Percentiles rank a stretch among this genome's conserved stretches.
Conservation (phyloP, 208 protist genomes). For the Leishmania lainsoni region DNA sequence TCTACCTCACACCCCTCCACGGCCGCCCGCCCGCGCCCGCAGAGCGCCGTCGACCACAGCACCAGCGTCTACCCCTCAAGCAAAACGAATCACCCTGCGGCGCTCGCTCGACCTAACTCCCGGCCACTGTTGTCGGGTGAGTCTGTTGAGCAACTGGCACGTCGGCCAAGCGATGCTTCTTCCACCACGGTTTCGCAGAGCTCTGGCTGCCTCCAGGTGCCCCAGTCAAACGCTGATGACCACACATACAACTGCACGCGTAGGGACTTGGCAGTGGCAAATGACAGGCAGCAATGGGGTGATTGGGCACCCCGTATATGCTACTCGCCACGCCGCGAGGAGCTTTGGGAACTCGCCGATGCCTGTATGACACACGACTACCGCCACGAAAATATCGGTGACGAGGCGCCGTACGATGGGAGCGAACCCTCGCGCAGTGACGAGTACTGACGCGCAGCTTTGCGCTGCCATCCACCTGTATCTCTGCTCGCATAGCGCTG, state of each 20-base stretch:
- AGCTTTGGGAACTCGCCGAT: slow-evolving; percentile 54
- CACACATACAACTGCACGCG: slow-evolving; percentile 2
- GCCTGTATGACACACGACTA: slow-evolving; percentile 48
- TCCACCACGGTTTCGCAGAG: not conserved
- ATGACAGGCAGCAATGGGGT: slow-evolving; percentile 20
- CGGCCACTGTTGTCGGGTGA: not conserved
- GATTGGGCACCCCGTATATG: slow-evolving; percentile 31
- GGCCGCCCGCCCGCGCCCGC: not conserved
- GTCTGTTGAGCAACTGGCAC: too few species aligned
- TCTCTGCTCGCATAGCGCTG: not conserved
- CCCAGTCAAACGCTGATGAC: not conserved
- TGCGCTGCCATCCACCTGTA: not conserved
- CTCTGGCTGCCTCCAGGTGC: not conserved
- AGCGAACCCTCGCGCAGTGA: not conserved
- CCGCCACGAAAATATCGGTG: slow-evolving; percentile 1
- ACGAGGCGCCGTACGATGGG: not conserved
- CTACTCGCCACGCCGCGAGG: slow-evolving; percentile 42
- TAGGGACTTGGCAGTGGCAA: slow-evolving; percentile 23
- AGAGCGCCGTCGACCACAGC: not conserved
- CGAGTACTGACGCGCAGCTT: not conserved
- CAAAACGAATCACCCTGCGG: not conserved
- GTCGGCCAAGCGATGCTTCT: not conserved
- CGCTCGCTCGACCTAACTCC: not conserved
- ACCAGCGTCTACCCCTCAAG: not conserved
- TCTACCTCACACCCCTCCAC: not conserved